Base-by-base conservation (phyloP, 2,329 filamentous ascomycete species). In the Alternaria alternata region DNA sequence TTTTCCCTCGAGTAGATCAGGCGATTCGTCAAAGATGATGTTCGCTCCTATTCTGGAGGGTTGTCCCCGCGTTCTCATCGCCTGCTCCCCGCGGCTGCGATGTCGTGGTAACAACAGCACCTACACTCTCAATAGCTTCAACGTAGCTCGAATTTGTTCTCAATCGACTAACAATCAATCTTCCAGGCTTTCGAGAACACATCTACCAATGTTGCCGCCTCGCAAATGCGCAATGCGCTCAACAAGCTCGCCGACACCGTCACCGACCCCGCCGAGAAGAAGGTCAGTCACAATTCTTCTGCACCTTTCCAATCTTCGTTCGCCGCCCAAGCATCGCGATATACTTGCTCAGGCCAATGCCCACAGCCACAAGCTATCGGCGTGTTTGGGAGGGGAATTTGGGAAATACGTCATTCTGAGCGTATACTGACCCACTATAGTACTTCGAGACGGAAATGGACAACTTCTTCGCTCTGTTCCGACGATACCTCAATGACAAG, bases 381-480 rank as follows among this genome's bases (percentile, higher is more conserved):
- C 49, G 42, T 42, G 46, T 48, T 54, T 39, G 47, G 42, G 38
- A 22, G 51, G 18, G 28, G 32, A 7, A 26, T 22, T 24, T 18
- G 26, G 39, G 48, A 51, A 61, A 66, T 63, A 53, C 59, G 62
- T 66, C 58, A 61, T 63, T 49, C 14, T 30, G 41, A 57, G 56
- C 57, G 42, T n/a, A 46, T 56, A 48, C 64, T 75, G 56, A 75
- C 66, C 46, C 12, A 41, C 20, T 48, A 71, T 70, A 92, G 92
- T 89, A 96, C 69, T 98, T 98, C 81, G 94, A 98, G 85, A 96
- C 94, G 5, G 94, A 99, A 84, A 98, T 97, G 94, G 95, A 99
- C 88, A 99, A 99, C 89, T 99, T 99, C 87, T 99, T 99, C 79
- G 91, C 93, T 63, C 91, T 99, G 64, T 99, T 99, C 90, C 91